A percentile compares a stretch with the other conserved stretches of the same genome.
phyloP scores from a whole-genome alignment of 208 protist species.

The Crithidia fasciculata region DNA sequence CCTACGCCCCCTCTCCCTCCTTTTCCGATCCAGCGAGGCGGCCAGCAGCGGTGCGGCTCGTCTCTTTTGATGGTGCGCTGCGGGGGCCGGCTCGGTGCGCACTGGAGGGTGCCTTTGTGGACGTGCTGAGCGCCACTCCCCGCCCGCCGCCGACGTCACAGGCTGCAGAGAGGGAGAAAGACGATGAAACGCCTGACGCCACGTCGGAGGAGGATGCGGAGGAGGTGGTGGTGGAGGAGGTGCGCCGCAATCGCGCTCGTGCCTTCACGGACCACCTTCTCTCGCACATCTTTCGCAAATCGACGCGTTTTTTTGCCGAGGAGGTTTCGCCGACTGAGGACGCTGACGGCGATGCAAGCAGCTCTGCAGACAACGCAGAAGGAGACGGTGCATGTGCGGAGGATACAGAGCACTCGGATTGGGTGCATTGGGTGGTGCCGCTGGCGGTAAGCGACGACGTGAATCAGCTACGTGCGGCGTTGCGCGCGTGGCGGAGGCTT shows the following conservation, averaged over 20 bases:
- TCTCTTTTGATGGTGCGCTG: slow-evolving; percentile 25
- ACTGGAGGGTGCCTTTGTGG: not conserved
- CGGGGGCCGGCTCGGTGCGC: slow-evolving; percentile 12
- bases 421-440: slow-evolving; percentile 38
- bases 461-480: not conserved
- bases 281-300: no score
- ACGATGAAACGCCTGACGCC: not conserved
- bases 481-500: slow-evolving; percentile 18
- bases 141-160: no score
- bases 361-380: not conserved
- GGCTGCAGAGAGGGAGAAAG: not conserved
- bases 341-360: not conserved
- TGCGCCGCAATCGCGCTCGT: no score
- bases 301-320: no score
- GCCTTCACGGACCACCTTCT: slow-evolving; percentile 8
- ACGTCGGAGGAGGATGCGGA: not conserved
- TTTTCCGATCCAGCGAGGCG: not conserved
- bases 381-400: not conserved
- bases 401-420: not conserved
- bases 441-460: not conserved
- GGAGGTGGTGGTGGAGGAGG: no score
- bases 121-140: not conserved
- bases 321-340: no score
- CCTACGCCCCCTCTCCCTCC: not conserved
- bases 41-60: slow-evolving; percentile 27